Evolutionary conservation across 257 asterid genomes (phyloP).

Genomic region (Anisodus acutangulus): DNA sequence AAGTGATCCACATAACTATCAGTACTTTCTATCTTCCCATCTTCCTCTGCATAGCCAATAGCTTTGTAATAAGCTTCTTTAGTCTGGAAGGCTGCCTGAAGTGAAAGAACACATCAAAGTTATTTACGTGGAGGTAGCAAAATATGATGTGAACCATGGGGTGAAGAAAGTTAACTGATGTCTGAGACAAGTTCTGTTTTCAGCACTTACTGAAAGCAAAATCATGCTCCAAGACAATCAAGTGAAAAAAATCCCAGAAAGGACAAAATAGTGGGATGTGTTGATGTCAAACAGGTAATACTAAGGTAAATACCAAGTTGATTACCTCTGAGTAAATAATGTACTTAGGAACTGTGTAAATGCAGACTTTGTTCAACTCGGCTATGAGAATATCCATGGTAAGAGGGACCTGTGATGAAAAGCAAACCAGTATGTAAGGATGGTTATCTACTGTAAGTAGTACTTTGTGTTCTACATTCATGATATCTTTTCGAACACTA

Average conservation of each 20-base stretch:
- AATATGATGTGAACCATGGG: neutral
- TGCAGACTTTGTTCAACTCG: slow-evolving; percentile 78
- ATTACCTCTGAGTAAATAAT: slow-evolving; percentile 68
- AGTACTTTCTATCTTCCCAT: slow-evolving; percentile 63
- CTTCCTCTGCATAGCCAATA: slow-evolving; percentile 66
- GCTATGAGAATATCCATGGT: slow-evolving; percentile 85
- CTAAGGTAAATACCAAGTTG: slow-evolving; percentile 12
- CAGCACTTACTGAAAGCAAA: neutral
- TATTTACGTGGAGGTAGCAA: neutral
- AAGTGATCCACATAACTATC: slow-evolving; percentile 59
- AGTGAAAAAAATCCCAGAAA: slow-evolving; percentile 8
- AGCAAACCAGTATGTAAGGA: slow-evolving; percentile 20
- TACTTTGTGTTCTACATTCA: neutral
- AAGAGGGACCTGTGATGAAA: slow-evolving; percentile 58
- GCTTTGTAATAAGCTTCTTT: slow-evolving; percentile 69
- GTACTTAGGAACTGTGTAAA: slow-evolving; percentile 87
- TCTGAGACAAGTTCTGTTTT: slow-evolving; percentile 8
- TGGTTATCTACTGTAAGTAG: neutral
- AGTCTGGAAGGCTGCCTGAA: slow-evolving; percentile 63
- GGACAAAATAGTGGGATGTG: slow-evolving; percentile 8
- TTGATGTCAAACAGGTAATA: neutral
- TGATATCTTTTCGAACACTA: neutral
- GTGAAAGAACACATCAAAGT: neutral
- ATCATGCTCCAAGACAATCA: neutral
- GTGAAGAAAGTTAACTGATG: neutral